Evolutionary conservation across 2,329 filamentous ascomycete genomes (phyloP), one percentile per base, ranked within the genome.

Genomic region (Hypoxylon sp.): DNA sequence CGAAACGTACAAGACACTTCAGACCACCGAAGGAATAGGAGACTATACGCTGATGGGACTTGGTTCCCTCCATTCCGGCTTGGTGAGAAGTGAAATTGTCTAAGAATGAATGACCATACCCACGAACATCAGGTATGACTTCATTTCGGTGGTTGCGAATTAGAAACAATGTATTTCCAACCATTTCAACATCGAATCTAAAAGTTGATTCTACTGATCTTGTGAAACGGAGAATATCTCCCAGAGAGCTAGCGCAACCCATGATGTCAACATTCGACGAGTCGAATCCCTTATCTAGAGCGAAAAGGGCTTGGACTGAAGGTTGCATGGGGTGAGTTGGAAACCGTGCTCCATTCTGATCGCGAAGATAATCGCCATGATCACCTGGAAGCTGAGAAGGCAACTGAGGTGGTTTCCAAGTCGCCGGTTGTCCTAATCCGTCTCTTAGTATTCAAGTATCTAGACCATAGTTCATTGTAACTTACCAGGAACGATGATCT

Each of bases 11-110:
- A 9, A 75, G 67, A 42, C 68, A 76, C 19, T 64, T 71, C 52
- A 75, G 51, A 13, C 65, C 70, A 8, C 55, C 61, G 29, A 75
- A 74, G 22, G 69, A 46, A 54, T 76, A 76, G 22, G 68, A 71
- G 14, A 75, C 51, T 42, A 76, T 62, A 13, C 73, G 72, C 26
- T 75, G 74, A 24, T 76, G 74, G 10, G 73, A 75, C 37, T 74
- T 67, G 10, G 60, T 72, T 26, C 44, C 61, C 5, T 53, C 37
- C 11, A 61, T 14, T 8, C 59, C 51, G 2, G 42, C 11, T 29
- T 61, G 59, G 17, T 67, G 44, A 17, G 74, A 67, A 17, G 73
- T 74, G 51, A 76, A 76, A 1, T 51, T 48, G 10, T 72, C 59
- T 13, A 75, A 50, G 48, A 76, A 76, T 6, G 70, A 72, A 63